Base-by-base conservation (phyloP, 2,329 filamentous ascomycete species). In the Aureobasidium mangrovei region DNA sequence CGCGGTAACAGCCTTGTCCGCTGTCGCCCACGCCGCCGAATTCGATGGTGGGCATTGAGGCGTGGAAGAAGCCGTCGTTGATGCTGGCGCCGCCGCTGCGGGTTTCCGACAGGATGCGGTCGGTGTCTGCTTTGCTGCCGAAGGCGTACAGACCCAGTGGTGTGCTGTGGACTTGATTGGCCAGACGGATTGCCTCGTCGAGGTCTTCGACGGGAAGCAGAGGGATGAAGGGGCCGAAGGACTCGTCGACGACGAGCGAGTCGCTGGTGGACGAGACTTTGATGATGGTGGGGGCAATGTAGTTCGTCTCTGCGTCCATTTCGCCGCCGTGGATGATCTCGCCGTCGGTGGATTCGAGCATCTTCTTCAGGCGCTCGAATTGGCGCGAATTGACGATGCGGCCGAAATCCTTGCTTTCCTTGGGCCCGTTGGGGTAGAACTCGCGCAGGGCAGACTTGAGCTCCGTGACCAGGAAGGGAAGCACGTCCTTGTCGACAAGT, bases 231-330 rank as follows among this genome's bases (percentile, higher is more conserved):
- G 93, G 93, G 5, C 91, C 93, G 67, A 98, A 98, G 41, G 84
- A 88, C 73, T 98, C 93, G 59, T 95, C 82, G 27, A 74, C 73
- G 65, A 96, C 79, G 70, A 96, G 81, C 6, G 84, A 78, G 71
- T 95, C 91, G 46, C 91, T 79, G 12, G 79, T 67, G 58, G 82
- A 83, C 60, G 87, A 77, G 36, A 96, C 85, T 57, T 88, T 78
- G n/a, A 98, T 83, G n/a, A 91, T 83, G 0, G 93, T 98, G 0
- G 91, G 88, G 67, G 91, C 89, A 62, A 98, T 93, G 71, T 86
- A 96, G 47, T 86, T 82, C 32, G 88, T 80, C 35, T 79, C 75
- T 66, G 88, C 84, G 68, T 97, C 89, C 73, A 86, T 84, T 53
- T 84, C 82, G 46, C 93, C 93, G 49, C 93, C 93, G 63, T 95